A percentile compares a stretch with the other conserved stretches of the same genome.
These are phyloP conservation scores for Xylaria venustula DNA, from an alignment of 495 filamentous ascomycete genomes.

Conservation along the genomic window DNA sequence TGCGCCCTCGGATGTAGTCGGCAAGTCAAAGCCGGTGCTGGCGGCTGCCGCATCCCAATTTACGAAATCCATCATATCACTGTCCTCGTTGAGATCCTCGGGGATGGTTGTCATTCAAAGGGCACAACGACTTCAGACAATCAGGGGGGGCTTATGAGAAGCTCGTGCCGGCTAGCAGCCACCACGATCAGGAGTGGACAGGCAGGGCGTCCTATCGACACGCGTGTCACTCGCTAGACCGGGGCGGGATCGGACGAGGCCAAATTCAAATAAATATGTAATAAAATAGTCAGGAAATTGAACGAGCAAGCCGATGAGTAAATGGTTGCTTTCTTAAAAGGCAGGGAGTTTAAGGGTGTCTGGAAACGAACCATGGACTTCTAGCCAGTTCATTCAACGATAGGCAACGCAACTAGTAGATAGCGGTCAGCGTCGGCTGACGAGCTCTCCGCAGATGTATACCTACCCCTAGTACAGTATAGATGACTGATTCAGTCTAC, in stretches of 20 bases:
- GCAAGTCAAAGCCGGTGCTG: conserved; percentile 17
- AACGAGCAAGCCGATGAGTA: not conserved
- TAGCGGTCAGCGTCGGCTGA: not conserved
- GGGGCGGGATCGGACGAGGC: not conserved
- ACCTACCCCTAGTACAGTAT: not conserved
- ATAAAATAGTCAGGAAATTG: not conserved
- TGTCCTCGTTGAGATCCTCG: conserved; percentile 29
- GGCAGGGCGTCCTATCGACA: conserved; percentile 1
- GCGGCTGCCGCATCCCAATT: conserved; percentile 45
- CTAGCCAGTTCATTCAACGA: not conserved
- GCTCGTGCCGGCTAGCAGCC: not conserved
- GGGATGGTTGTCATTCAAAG: conserved; percentile 33
- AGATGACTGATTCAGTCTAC: not conserved
- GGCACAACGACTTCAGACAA: conserved; percentile 7
- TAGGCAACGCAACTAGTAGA: not conserved
- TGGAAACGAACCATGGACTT: not conserved
- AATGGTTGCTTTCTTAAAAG: not conserved
- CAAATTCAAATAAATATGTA: not conserved
- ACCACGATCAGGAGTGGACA: not conserved
- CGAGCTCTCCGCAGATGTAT: not conserved
- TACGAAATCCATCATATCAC: conserved; percentile 38
- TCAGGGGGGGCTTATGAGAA: not conserved
- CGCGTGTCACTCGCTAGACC: not conserved
- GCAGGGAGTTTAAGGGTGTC: not conserved
- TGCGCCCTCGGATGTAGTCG: conserved; percentile 24